Evolutionary conservation across 2,329 filamentous ascomycete species (phyloP).

Genomic region (Immersiporthe knoxdaviesiana): DNA sequence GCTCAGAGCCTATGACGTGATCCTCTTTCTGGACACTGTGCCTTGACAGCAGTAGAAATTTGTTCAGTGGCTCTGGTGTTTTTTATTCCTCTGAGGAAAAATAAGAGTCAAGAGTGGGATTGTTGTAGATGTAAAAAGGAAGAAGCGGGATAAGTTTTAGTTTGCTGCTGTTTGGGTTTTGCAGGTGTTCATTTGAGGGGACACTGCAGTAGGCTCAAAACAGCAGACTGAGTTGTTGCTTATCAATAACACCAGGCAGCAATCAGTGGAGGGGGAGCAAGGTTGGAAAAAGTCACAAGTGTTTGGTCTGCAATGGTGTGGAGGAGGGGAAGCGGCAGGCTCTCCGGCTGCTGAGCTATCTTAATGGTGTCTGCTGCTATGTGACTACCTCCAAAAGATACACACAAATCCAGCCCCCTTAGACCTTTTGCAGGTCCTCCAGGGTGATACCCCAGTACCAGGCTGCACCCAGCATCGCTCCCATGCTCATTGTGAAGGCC

Average conservation of each 20-base stretch:
- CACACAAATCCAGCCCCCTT: not conserved
- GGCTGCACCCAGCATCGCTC: conserved; percentile 69
- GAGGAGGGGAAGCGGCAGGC: not conserved
- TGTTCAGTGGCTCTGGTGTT: not conserved
- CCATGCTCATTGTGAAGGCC: conserved; percentile 79
- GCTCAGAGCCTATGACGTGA: not conserved
- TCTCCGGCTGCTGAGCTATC: not conserved
- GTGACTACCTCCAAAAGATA: not conserved
- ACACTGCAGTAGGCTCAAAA: not conserved
- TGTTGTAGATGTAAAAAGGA: not conserved
- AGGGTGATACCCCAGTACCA: conserved; percentile 59
- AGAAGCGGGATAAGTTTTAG: not conserved
- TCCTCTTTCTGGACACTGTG: not conserved
- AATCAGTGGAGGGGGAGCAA: not conserved
- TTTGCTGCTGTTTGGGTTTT: not conserved
- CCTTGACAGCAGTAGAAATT: not conserved
- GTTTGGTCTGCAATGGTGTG: not conserved
- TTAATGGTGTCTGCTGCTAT: not conserved
- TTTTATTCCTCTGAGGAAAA: not conserved
- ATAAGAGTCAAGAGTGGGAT: not conserved
- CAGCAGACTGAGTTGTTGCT: too few relatives aligned
- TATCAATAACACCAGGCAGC: not conserved
- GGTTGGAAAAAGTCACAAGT: not conserved
- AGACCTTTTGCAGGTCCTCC: not conserved
- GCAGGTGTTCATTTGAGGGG: too few relatives aligned